Evolutionary conservation across 2,329 filamentous ascomycete species (phyloP), one percentile per base, ranked within the genome.

Genomic region (Aspergillus neoniger): DNA sequence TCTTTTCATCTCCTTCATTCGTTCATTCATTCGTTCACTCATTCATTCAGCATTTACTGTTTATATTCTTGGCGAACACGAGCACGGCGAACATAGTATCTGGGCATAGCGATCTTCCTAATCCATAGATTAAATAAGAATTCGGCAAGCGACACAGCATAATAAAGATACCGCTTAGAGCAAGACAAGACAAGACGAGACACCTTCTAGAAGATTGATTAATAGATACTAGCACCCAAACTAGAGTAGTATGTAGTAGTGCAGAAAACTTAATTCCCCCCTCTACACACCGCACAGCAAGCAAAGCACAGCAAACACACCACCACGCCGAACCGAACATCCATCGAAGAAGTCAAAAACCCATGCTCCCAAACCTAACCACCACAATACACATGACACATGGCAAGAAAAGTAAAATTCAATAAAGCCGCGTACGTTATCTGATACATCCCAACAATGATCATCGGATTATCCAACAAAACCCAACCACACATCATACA

Each of bases 11-110:
- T 28, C 19, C 23, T 53, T 53, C 19, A 14, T 38, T 55, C 15
- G 15, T 47, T 25, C 17, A 7, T 32, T 36, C 15, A 38, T 39
- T 17, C 50, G 4, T 23, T 52, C 10, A 23, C 10, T 28, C 25
- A 3, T 12, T 30, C 28, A 30, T 12, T 1, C 28, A 30, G 32
- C 32, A 36, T 36, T 36, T 14, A 36, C 32, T 36, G 32, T 36
- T 36, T 0, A 36, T 36, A 36, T 36, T 36, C 32, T 53, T 21
- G 50, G 50, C 36, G 50, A 53, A 53, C 28, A 28, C 32, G 19
- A 36, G 52, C 53, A 55, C 44, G 53, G 47, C 47, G 47, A 32
- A 49, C 44, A 49, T 32, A 32, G 10, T 30, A 32, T 44, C 17
- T 30, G 47, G 47, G 47, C 47, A 50, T 50, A 50, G 25, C 47